These are phyloP conservation scores for Xylariaceae sp. DNA, from an alignment of 2,329 filamentous ascomycete genomes.

Conservation along the genomic window DNA sequence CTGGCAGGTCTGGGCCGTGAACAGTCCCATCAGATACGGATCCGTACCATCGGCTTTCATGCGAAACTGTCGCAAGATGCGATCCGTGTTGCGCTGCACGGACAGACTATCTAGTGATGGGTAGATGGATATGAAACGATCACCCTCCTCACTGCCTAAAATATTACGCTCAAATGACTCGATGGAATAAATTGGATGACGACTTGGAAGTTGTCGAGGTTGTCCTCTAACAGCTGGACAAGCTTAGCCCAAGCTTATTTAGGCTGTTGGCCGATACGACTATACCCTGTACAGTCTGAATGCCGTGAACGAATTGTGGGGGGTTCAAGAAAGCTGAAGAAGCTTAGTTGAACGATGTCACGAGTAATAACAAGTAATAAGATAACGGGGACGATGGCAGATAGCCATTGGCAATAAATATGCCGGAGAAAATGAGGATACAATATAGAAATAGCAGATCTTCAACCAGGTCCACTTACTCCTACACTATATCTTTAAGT, in stretches of 20 bases:
- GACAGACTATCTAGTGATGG: constrained; percentile 9
- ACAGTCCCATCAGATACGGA: constrained; percentile 6
- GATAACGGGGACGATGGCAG: too few relatives aligned
- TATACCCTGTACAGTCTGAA: neutral
- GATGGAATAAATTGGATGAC: neutral
- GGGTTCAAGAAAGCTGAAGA: neutral
- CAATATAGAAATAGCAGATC: neutral
- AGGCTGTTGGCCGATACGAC: neutral
- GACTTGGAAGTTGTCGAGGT: neutral
- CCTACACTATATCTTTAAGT: neutral
- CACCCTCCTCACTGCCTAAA: constrained; percentile 3
- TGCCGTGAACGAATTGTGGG: neutral
- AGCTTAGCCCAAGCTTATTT: neutral
- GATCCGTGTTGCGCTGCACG: constrained; percentile 15
- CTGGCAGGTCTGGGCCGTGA: neutral
- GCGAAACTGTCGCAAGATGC: constrained; percentile 8
- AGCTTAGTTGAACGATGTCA: neutral
- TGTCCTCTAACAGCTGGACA: neutral
- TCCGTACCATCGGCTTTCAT: constrained; percentile 6
- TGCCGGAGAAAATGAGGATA: neutral
- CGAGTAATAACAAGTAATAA: neutral
- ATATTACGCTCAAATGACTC: constrained; percentile 9
- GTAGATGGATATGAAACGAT: constrained; percentile 12
- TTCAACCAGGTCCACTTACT: neutral
- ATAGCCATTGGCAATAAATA: neutral